Conservation (phyloP, 352 stramenopile genomes). For the Pythium chondricola region DNA sequence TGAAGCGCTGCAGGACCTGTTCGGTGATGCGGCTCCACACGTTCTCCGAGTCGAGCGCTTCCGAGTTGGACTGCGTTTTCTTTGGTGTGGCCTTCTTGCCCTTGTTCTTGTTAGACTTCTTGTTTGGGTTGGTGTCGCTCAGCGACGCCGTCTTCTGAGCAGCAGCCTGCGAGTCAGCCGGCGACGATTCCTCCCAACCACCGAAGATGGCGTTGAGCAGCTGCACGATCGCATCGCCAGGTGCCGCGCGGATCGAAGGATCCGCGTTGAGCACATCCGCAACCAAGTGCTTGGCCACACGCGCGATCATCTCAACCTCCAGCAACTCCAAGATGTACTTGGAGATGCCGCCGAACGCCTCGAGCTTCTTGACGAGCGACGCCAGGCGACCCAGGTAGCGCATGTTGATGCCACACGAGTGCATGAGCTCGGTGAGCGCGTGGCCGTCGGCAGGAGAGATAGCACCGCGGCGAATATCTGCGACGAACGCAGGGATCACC, state of each 20-base stretch:
- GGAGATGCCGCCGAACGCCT: slow-evolving; percentile 82
- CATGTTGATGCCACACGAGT: slow-evolving; percentile 96
- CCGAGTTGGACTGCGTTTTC: too few relatives aligned
- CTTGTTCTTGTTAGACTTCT: slow-evolving; percentile 32
- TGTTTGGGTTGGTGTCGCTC: slow-evolving; percentile 30
- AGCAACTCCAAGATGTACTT: slow-evolving; percentile 93
- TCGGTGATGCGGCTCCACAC: slow-evolving; percentile 57
- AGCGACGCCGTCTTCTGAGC: slow-evolving; percentile 13
- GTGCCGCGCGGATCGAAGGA: slow-evolving; percentile 48
- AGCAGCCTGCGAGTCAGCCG: background rate
- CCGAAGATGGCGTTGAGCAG: slow-evolving; percentile 85
- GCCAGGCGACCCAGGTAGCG: slow-evolving; percentile 93
- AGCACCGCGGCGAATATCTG: slow-evolving; percentile 73
- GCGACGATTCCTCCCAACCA: slow-evolving; percentile 18
- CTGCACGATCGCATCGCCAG: slow-evolving; percentile 70
- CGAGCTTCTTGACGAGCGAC: slow-evolving; percentile 82
- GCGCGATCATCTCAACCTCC: slow-evolving; percentile 95
- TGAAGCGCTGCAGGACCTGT: slow-evolving; percentile 71
- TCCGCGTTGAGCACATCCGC: slow-evolving; percentile 66
- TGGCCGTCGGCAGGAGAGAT: slow-evolving; percentile 87
- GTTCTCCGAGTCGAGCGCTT: slow-evolving; percentile 34
- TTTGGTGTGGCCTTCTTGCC: slow-evolving; percentile 6
- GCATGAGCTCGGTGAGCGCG: slow-evolving; percentile 91
- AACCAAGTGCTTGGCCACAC: slow-evolving; percentile 85
- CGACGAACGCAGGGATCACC: slow-evolving; percentile 80